Conservation (phyloP, 305 asterid species). For the Euphrasia arctica region DNA sequence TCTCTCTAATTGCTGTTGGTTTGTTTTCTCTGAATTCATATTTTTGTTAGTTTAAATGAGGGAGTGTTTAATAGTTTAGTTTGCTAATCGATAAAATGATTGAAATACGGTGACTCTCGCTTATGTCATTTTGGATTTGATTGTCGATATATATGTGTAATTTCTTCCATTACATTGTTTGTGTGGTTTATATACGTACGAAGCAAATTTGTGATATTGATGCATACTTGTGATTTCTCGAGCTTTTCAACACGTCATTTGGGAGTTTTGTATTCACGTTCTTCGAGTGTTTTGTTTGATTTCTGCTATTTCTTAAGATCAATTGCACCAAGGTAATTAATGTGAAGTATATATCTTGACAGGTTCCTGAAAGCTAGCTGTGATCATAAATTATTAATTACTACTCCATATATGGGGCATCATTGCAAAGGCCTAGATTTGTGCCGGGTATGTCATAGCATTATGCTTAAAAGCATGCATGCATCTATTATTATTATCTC, state of each 20-base stretch:
- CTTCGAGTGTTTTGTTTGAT: neutral
- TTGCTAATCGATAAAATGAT: too few species aligned
- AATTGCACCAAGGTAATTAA: neutral
- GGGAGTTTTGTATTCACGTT: neutral
- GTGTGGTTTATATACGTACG: neutral
- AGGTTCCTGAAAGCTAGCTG: slow-evolving; percentile 49
- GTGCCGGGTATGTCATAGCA: slow-evolving; percentile 59
- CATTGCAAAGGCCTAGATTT: slow-evolving; percentile 77
- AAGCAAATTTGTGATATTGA: neutral
- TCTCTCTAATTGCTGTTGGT: neutral
- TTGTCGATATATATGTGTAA: neutral
- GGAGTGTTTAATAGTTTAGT: neutral
- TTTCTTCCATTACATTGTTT: neutral
- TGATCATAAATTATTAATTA: slow-evolving; percentile 47
- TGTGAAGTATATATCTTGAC: slow-evolving; percentile 16
- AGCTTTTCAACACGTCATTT: neutral
- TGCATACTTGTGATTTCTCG: neutral
- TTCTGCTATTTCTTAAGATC: neutral
- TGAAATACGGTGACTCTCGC: too few species aligned
- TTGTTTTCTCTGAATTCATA: neutral
- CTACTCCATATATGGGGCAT: slow-evolving; percentile 57
- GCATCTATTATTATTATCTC: too few species aligned
- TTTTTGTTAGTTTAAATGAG: neutral
- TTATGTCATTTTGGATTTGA: neutral
- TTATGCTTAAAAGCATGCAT: slow-evolving; percentile 6